phyloP scores from a whole-genome alignment of 306 rosid species.

The Lotus japonicus region DNA sequence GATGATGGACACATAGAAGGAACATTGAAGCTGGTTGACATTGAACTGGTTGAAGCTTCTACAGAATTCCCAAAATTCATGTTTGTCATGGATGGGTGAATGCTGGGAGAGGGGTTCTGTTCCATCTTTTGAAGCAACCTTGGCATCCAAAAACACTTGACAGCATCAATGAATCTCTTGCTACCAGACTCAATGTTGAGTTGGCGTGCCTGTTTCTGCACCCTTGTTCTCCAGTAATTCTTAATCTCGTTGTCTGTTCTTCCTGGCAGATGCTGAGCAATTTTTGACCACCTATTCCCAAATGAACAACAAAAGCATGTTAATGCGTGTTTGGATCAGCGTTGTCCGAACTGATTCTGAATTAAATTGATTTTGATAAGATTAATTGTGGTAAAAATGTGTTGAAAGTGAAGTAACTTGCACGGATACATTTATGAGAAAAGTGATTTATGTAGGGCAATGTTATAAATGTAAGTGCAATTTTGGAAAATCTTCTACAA shows the following conservation, averaged over 20 bases:
- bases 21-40: slow-evolving; percentile 20
- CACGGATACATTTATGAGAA: no score
- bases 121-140: slow-evolving; percentile 63
- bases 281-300: slow-evolving; percentile 72
- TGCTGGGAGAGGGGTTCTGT: slow-evolving; percentile 31
- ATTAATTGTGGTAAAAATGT: no score
- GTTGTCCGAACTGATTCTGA: no score
- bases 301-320: background rate
- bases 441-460: no score
- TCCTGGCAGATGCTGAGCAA: slow-evolving; percentile 88
- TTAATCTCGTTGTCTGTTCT: slow-evolving; percentile 93
- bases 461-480: no score
- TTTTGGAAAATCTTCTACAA: no score
- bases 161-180: slow-evolving; percentile 65
- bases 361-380: no score
- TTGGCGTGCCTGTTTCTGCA: slow-evolving; percentile 84
- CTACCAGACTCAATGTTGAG: slow-evolving; percentile 78
- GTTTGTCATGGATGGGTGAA: slow-evolving; percentile 29
- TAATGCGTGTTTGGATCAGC: background rate
- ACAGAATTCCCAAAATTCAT: slow-evolving; percentile 28
- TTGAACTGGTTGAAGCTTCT: slow-evolving; percentile 20
- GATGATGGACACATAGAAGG: slow-evolving; percentile 28
- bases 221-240: slow-evolving; percentile 92
- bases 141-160: slow-evolving; percentile 81
- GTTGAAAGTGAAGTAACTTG: no score